Conservation (phyloP, 2,329 filamentous ascomycete genomes). For the Ophiognomonia clavigignenti-juglandacearum region DNA sequence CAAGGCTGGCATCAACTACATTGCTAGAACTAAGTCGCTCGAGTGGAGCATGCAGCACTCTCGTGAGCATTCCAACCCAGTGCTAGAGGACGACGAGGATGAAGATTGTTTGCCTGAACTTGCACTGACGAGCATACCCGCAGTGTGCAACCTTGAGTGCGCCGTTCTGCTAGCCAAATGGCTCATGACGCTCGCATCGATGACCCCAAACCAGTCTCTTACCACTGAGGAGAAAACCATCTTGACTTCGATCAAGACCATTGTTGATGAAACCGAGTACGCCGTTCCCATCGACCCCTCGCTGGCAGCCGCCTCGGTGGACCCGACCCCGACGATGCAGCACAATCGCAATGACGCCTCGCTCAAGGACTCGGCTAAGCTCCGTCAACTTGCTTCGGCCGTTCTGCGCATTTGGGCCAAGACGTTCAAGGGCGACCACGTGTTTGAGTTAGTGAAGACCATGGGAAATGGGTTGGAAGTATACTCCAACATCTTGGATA, state of each 20-base stretch:
- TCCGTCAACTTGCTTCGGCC: constrained; percentile 52
- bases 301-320: constrained; percentile 35
- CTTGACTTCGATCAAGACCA: constrained; percentile 50
- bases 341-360: constrained; percentile 36
- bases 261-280: constrained; percentile 60
- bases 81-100: neutral
- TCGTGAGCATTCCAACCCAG: constrained; percentile 34
- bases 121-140: neutral
- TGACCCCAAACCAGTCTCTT: constrained; percentile 44
- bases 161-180: constrained; percentile 57
- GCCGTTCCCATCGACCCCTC: constrained; percentile 56
- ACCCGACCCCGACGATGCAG: constrained; percentile 18
- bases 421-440: constrained; percentile 56
- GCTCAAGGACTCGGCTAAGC: constrained; percentile 43
- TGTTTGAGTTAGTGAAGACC: constrained; percentile 55
- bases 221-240: constrained; percentile 50
- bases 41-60: constrained; percentile 62
- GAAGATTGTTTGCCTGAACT: neutral
- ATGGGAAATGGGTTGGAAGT: constrained; percentile 54
- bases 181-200: constrained; percentile 51
- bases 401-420: constrained; percentile 58
- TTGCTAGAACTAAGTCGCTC: constrained; percentile 54
- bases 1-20: constrained; percentile 58
- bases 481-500: constrained; percentile 53
- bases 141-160: constrained; percentile 59